Percentiles rank a stretch among this genome's conserved stretches.
Evolutionary conservation across 179 eudicot genomes (phyloP).

Genomic region (Nepenthes alata): DNA sequence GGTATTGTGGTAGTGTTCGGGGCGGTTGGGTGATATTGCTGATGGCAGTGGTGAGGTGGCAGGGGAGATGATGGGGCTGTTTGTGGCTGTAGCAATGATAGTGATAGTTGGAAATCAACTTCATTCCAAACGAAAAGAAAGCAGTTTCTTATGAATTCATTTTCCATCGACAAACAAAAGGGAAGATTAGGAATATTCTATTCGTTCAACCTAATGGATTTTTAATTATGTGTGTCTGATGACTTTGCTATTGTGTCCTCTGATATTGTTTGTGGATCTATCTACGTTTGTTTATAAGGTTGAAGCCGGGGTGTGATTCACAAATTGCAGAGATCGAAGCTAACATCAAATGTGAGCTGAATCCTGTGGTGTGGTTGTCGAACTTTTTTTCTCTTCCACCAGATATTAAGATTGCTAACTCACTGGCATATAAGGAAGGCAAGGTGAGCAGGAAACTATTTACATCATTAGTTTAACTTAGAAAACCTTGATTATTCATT

Average conservation of each 20-base stretch:
- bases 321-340: conserved; percentile 53
- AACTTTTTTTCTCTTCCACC: conserved; percentile 62
- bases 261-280: neutral
- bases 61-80: too few species aligned
- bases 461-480: neutral
- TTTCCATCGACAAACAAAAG: too few species aligned
- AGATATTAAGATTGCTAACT: conserved; percentile 58
- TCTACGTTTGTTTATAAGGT: conserved; percentile 23
- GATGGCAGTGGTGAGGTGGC: too few species aligned
- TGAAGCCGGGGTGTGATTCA: conserved; percentile 62
- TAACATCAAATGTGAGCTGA: conserved; percentile 43
- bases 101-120: too few species aligned
- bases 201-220: neutral
- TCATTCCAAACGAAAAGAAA: too few species aligned
- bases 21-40: too few species aligned
- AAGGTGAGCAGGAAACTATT: conserved; percentile 32
- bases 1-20: too few species aligned
- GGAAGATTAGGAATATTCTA: neutral
- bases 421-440: conserved; percentile 67
- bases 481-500: neutral
- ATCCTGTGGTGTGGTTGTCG: conserved; percentile 56
- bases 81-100: too few species aligned
- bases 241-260: neutral
- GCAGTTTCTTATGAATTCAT: too few species aligned
- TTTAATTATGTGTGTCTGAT: neutral